Percentiles rank a stretch among this genome's conserved stretches.
Evolutionary conservation across 139 green algal species (phyloP).

Genomic region (Diplosphaera chodatii): DNA sequence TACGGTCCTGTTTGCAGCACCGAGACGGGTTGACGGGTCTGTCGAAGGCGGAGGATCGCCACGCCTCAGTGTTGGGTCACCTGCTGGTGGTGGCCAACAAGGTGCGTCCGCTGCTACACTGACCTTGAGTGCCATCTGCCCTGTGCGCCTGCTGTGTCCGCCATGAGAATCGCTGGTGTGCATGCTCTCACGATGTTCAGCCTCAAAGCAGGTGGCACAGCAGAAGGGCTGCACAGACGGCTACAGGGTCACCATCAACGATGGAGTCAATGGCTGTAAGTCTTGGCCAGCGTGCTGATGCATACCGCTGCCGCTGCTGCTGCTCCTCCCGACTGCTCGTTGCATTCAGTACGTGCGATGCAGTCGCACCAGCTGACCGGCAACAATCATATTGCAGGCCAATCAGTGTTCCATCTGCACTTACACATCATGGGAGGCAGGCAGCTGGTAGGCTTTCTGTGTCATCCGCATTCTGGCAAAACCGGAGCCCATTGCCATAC

Average conservation of each 20-base stretch:
- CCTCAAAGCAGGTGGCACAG: slow-evolving; percentile 20
- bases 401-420: slow-evolving; percentile 88
- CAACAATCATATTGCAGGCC: slow-evolving; percentile 39
- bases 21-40: slow-evolving; percentile 68
- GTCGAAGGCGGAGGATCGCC: slow-evolving; percentile 60
- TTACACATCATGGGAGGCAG: slow-evolving; percentile 78
- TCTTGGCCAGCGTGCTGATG: background rate
- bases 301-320: background rate
- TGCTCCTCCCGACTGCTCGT: too few relatives aligned
- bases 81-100: slow-evolving; percentile 78
- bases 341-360: too few relatives aligned
- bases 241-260: slow-evolving; percentile 88
- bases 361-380: too few relatives aligned
- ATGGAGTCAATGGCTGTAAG: slow-evolving; percentile 75
- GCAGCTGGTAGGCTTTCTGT: slow-evolving; percentile 76
- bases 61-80: slow-evolving; percentile 85
- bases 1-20: slow-evolving; percentile 8
- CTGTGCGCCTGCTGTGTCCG: too few relatives aligned
- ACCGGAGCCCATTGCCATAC: too few relatives aligned
- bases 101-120: too few relatives aligned
- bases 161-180: too few relatives aligned
- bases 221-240: slow-evolving; percentile 70
- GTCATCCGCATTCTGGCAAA: too few relatives aligned
- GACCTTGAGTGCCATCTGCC: too few relatives aligned
- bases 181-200: background rate